A percentile compares a stretch with the other conserved stretches of the same genome.
Evolutionary conservation across 2,329 filamentous ascomycete genomes (phyloP).

Genomic region (Hypomyces rosellus): DNA sequence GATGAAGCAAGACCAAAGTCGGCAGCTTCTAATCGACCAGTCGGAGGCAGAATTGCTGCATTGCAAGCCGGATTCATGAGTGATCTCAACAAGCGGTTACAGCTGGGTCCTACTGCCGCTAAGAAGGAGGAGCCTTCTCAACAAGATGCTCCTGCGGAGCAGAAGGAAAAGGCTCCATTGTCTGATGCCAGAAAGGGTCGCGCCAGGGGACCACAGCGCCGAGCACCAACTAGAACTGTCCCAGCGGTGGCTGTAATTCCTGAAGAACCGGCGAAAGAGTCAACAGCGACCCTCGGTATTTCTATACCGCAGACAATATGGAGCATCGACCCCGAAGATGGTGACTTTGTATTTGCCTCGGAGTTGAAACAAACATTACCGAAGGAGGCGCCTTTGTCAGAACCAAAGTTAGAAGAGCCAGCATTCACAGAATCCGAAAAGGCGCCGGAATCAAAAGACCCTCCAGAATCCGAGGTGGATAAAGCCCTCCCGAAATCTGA

Average conservation of each 20-base stretch:
- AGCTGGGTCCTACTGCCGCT: slow-evolving; percentile 73
- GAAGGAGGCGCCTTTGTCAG: slow-evolving; percentile 3
- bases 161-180: slow-evolving; percentile 71
- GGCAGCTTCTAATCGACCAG: slow-evolving; percentile 65
- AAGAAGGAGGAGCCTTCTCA: slow-evolving; percentile 64
- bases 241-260: slow-evolving; percentile 25
- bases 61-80: slow-evolving; percentile 89
- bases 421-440: slow-evolving; percentile 3
- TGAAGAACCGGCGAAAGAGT: slow-evolving; percentile 16
- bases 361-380: slow-evolving; percentile 8
- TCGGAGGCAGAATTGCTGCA: slow-evolving; percentile 81
- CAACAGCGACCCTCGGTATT: slow-evolving; percentile 32
- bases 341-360: slow-evolving; percentile 29
- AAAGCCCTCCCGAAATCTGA: neutral
- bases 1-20: slow-evolving; percentile 68
- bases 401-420: slow-evolving; percentile 1
- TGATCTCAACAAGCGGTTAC: slow-evolving; percentile 83
- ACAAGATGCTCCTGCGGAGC: slow-evolving; percentile 47
- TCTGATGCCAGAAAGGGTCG: slow-evolving; percentile 84
- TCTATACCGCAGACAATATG: slow-evolving; percentile 43
- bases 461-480: neutral
- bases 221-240: slow-evolving; percentile 53
- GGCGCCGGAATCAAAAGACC: neutral
- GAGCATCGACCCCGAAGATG: slow-evolving; percentile 46
- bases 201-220: slow-evolving; percentile 77